A percentile compares a stretch with the other conserved stretches of the same genome.
Conservation (phyloP, 441 rosid species). For the Populus trichocarpa region DNA sequence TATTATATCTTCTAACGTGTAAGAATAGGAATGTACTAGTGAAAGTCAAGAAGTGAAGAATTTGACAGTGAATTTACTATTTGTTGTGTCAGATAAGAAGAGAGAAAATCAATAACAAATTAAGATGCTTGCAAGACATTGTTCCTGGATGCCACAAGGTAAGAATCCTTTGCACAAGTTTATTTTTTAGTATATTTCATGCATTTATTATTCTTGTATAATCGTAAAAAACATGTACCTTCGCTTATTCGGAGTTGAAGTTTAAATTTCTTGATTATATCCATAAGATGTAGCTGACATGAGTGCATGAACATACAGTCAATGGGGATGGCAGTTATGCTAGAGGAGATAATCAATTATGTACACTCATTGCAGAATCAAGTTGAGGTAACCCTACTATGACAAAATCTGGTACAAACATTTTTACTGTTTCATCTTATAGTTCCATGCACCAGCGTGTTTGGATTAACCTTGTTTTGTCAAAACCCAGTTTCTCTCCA, state of each 20-base stretch:
- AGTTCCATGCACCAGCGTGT: background rate
- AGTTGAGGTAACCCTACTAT: slow-evolving; percentile 44
- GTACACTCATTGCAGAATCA: slow-evolving; percentile 64
- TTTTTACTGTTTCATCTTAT: background rate
- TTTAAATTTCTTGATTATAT: background rate
- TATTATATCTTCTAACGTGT: background rate
- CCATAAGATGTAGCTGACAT: background rate
- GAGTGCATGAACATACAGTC: slow-evolving; percentile 35
- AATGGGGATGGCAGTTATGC: slow-evolving; percentile 68
- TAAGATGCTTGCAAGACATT: slow-evolving; percentile 49
- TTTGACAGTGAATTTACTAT: background rate
- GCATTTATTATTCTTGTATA: background rate
- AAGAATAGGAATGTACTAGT: background rate
- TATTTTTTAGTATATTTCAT: background rate
- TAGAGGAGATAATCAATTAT: slow-evolving; percentile 64
- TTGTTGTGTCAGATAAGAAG: slow-evolving; percentile 46
- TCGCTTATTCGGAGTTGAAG: background rate
- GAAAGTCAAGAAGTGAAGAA: background rate
- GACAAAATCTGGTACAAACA: background rate
- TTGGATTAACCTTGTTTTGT: slow-evolving; percentile 1
- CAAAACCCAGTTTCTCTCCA: slow-evolving; percentile 56
- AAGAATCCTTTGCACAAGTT: background rate
- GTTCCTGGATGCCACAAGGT: slow-evolving; percentile 67
- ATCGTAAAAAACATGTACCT: background rate
- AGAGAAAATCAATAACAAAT: slow-evolving; percentile 51